Conservation (phyloP, 164 flowering plant genomes). For the Protea cynaroides region DNA sequence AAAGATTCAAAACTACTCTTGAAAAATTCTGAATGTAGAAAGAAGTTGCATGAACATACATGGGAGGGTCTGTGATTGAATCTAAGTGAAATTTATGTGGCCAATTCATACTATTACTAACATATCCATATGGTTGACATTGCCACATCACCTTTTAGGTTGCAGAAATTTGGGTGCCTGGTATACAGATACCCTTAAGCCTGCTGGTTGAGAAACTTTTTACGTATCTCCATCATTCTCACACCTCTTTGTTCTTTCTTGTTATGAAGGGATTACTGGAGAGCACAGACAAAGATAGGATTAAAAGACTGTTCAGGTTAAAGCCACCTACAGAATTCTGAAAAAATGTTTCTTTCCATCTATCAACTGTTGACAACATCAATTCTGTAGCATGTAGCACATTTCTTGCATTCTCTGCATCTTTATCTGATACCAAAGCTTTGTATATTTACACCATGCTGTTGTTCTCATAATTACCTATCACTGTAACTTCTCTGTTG, state of each 20-base stretch:
- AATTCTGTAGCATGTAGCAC: not conserved
- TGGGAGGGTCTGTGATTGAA: too few relatives aligned
- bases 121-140: too few relatives aligned
- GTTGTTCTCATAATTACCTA: not conserved
- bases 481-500: not conserved
- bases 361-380: not conserved
- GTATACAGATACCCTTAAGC: too few relatives aligned
- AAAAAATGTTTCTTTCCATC: slow-evolving; percentile 1
- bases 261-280: slow-evolving; percentile 57
- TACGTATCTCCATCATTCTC: not conserved
- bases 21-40: too few relatives aligned
- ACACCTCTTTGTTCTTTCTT: not conserved
- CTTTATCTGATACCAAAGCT: not conserved
- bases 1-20: too few relatives aligned
- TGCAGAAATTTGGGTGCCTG: too few relatives aligned
- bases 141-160: too few relatives aligned
- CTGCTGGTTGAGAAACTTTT: too few relatives aligned
- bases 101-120: too few relatives aligned
- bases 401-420: not conserved
- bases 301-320: slow-evolving; percentile 41
- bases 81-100: too few relatives aligned
- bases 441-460: not conserved
- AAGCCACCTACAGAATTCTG: slow-evolving; percentile 53
- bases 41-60: too few relatives aligned
- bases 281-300: slow-evolving; percentile 54